A percentile compares a stretch with the other conserved stretches of the same genome.
Conservation (phyloP, 2,329 filamentous ascomycete species). For the Erysiphe pulchra region DNA sequence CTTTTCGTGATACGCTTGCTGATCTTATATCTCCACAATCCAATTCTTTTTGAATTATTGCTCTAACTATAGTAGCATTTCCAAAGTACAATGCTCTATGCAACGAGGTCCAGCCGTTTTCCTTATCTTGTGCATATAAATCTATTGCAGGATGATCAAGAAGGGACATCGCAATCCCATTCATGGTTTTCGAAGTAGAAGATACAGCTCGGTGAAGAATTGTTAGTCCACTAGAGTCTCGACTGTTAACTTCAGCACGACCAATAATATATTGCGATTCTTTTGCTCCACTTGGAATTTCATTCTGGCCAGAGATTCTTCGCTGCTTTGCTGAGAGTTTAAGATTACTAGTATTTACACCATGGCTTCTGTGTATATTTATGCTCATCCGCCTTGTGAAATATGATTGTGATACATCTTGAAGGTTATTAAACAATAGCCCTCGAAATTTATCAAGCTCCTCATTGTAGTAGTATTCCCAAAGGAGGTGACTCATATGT, state of each 20-base stretch:
- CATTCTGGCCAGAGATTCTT: constrained; percentile 24
- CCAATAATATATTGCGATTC: constrained; percentile 18
- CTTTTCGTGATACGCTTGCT: constrained; percentile 29
- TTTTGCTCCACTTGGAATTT: constrained; percentile 19
- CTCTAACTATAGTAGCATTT: constrained; percentile 62
- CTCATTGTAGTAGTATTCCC: constrained; percentile 92
- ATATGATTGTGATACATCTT: constrained; percentile 10
- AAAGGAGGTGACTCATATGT: constrained; percentile 88
- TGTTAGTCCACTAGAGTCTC: constrained; percentile 59
- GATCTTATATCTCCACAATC: constrained; percentile 31
- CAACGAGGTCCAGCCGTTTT: constrained; percentile 89
- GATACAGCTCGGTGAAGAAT: constrained; percentile 66
- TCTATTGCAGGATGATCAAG: constrained; percentile 65
- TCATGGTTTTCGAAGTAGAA: constrained; percentile 40
- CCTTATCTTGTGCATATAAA: constrained; percentile 62
- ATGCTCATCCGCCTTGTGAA: constrained; percentile 21
- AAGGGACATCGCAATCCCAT: constrained; percentile 52
- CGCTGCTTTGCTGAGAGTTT: constrained; percentile 22
- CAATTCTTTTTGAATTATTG: constrained; percentile 54
- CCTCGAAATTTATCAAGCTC: constrained; percentile 88
- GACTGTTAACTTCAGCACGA: constrained; percentile 55
- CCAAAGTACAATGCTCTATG: constrained; percentile 78
- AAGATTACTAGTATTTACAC: constrained; percentile 22
- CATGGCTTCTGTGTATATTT: constrained; percentile 17
- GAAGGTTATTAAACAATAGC: constrained; percentile 50